Percentiles rank a stretch among this genome's conserved stretches.
Conservation (phyloP, 805 yeast species). For the Cyberlindnera saturnus region DNA sequence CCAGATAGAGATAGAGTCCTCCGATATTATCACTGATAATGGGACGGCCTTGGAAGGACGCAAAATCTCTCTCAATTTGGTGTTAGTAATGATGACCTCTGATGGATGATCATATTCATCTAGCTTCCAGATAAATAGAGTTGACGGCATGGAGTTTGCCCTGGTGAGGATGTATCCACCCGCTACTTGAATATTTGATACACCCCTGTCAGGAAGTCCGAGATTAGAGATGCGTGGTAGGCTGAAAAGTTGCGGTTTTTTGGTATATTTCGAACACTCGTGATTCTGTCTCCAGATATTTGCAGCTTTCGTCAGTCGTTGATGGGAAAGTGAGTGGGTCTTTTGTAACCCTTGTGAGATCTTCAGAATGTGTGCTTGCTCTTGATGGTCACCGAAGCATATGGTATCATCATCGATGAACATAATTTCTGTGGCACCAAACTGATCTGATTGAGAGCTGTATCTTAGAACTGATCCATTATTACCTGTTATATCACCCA, state of each 20-base stretch:
- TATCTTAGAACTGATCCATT: slow-evolving; percentile 5
- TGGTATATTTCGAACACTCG: slow-evolving; percentile 4
- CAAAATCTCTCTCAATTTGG: slow-evolving; percentile 6
- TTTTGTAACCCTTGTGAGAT: slow-evolving; percentile 6
- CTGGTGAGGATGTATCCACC: slow-evolving; percentile 2
- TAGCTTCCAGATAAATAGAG: slow-evolving; percentile 12
- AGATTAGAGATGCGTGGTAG: slow-evolving; percentile 6
- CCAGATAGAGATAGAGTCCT: slow-evolving; percentile 11
- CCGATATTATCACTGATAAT: slow-evolving; percentile 3
- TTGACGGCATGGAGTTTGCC: slow-evolving; percentile 11
- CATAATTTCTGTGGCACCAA: slow-evolving; percentile 4
- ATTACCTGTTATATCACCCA: slow-evolving; percentile 7
- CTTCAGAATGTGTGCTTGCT: slow-evolving; percentile 4
- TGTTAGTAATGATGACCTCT: slow-evolving; percentile 7
- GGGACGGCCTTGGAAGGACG: background rate
- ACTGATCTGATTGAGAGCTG: slow-evolving; percentile 4
- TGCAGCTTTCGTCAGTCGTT: background rate
- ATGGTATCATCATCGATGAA: slow-evolving; percentile 13
- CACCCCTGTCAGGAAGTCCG: slow-evolving; percentile 4
- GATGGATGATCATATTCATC: slow-evolving; percentile 1
- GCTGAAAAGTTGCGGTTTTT: background rate
- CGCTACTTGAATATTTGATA: background rate
- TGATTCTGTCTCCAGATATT: slow-evolving; percentile 10
- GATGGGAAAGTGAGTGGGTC: slow-evolving; percentile 1
- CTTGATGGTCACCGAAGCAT: slow-evolving; percentile 13